These are phyloP conservation scores for Neofusicoccum parvum DNA, from an alignment of 2,329 filamentous ascomycete genomes.

Conservation along the genomic window DNA sequence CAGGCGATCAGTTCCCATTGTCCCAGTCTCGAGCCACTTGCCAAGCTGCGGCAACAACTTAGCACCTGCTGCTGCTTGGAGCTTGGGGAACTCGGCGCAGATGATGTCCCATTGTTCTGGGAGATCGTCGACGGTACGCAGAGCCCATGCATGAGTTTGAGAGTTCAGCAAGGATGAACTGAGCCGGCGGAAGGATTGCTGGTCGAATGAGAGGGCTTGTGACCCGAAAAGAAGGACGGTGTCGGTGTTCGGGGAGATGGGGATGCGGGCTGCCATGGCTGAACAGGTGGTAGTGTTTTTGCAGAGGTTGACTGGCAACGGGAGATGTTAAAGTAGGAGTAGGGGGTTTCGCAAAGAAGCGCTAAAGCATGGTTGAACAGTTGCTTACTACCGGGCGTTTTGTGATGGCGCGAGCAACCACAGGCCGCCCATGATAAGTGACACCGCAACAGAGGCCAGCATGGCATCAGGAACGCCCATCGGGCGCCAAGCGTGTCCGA, in stretches of 20 bases:
- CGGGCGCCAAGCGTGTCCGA: too few relatives aligned
- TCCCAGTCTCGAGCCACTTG: slow-evolving; percentile 12
- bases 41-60: not conserved
- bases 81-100: slow-evolving; percentile 13
- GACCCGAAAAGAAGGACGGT: slow-evolving; percentile 16
- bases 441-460: too few relatives aligned
- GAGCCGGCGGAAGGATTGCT: not conserved
- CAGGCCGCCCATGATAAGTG: too few relatives aligned
- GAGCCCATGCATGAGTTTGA: not conserved
- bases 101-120: slow-evolving; percentile 15
- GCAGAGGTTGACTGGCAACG: too few relatives aligned
- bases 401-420: too few relatives aligned
- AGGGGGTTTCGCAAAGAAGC: too few relatives aligned
- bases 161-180: not conserved
- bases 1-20: slow-evolving; percentile 14
- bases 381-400: not conserved
- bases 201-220: not conserved
- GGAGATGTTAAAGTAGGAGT: too few relatives aligned
- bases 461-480: too few relatives aligned
- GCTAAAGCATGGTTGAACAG: not conserved
- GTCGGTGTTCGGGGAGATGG: not conserved
- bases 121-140: slow-evolving; percentile 17
- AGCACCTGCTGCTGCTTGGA: not conserved
- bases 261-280: not conserved
- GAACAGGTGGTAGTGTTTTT: not conserved